A percentile compares a stretch with the other conserved stretches of the same genome.
Conservation (phyloP, 2,329 filamentous ascomycete genomes). For the Nigrospora sphaerica region DNA sequence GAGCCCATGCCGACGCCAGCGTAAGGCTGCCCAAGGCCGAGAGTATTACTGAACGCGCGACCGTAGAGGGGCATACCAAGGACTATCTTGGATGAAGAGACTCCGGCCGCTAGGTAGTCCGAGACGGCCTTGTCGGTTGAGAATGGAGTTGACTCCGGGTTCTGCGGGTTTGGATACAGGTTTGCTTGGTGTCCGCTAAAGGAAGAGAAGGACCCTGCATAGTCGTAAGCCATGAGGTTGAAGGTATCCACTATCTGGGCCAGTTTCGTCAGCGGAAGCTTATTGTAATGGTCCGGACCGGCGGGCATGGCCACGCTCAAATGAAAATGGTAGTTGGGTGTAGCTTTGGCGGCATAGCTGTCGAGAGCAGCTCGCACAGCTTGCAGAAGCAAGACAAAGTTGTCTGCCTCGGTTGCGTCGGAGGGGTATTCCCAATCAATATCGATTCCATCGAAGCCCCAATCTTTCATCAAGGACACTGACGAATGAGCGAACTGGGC, state of each 20-base stretch:
- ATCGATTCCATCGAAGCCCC: constrained; percentile 50
- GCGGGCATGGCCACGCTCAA: constrained; percentile 45
- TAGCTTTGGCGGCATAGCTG: constrained; percentile 17
- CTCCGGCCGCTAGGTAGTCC: constrained; percentile 57
- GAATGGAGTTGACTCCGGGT: constrained; percentile 59
- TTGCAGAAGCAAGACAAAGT: constrained; percentile 34
- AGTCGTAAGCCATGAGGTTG: constrained; percentile 1
- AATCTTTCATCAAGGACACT: constrained; percentile 63
- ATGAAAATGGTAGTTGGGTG: constrained; percentile 35
- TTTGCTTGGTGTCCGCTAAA: constrained; percentile 65
- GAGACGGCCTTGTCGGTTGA: constrained; percentile 58
- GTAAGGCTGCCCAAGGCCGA: constrained; percentile 59
- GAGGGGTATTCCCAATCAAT: constrained; percentile 51
- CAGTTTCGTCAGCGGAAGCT: not conserved
- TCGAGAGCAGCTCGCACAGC: constrained; percentile 30
- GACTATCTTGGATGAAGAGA: constrained; percentile 60
- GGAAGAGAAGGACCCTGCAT: constrained; percentile 9
- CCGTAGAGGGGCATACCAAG: constrained; percentile 80
- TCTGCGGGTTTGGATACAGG: constrained; percentile 47
- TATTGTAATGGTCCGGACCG: constrained; percentile 35
- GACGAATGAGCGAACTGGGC: constrained; percentile 61
- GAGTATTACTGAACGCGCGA: constrained; percentile 55
- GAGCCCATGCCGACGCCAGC: constrained; percentile 58
- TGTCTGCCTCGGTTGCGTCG: constrained; percentile 28
- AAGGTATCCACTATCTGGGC: not conserved